Base-by-base conservation (phyloP, 306 rosid species). In the Senna tora region DNA sequence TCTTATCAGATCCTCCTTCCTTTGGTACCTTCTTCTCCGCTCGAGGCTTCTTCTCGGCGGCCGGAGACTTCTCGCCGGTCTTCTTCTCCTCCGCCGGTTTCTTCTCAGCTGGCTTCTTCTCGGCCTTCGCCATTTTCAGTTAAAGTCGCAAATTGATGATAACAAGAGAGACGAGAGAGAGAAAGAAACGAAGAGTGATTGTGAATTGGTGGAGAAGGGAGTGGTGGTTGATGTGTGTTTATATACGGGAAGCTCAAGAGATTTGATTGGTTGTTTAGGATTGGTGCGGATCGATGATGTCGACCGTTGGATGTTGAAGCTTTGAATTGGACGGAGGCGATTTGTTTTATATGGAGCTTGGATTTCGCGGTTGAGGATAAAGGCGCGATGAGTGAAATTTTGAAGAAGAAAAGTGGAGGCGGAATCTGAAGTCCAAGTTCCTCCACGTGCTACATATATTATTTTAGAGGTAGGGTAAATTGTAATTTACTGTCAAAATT, bases 1-100 rank as follows among this genome's bases (percentile, higher is more conserved):
- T 87, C 89, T 85, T 85, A 0, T 87, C 86, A 0, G 55, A 34
- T 0, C 79, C 82, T 0, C 79, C 82, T 0, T 87, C 92, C 49
- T 82, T 87, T 0, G 89, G 80, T 4, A 87, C 62, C 77, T 83
- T 87, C 84, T 87, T 87, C 84, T 83, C 89, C 0, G 92, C 92
- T 1, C 79, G 22, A 0, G 89, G 92, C 81, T 87, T 87, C 82
- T 87, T 87, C 87, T 87, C 92, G 9, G 84, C 63, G 41, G 63
- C 89, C 20, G 88, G 85, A 2, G 85, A 63, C 57, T 87, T 82
- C 79, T 87, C 87, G 0, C 82, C 85, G 21, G 34, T 62, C 69
- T 65, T 49, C 76, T 86, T 82, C 77, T 83, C 77, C 71, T 72
- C 82, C 2, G 79, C 88, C 0, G 85, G 86, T 54, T 87, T 84